Base-by-base conservation (phyloP, 169 alveolate species). In the Plasmodium cynomolgi region DNA sequence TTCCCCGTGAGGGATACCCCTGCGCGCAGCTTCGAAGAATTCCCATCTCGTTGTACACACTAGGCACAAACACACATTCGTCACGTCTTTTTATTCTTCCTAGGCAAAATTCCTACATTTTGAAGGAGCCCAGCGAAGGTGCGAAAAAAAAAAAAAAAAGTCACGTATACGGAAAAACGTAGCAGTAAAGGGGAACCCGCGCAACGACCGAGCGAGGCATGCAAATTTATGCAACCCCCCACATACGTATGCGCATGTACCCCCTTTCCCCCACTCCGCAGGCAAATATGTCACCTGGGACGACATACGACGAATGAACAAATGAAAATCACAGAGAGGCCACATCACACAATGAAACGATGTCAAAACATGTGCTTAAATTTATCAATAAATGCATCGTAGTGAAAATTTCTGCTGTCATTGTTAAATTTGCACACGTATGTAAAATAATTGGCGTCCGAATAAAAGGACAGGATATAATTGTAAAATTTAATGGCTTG, bases 321-420 rank as follows among this genome's bases (percentile, higher is more conserved):
- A 54, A 44, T 85, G 81, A 77, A 56, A 81, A 23, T 31, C 31
- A 81, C 7, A 34, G 62, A 56, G 1, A 72, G 7, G 62, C 47
- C 71, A 20, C 47, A 33, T n/a, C 73, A 39, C 7, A 71, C n/a
- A 83, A 2, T 41, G 31, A 26, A 37, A 39, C n/a, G n/a, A n/a
- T 13, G 20, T 85, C 80, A 85, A 85, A 75, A 85, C 11, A 85
- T 26, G n/a, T 85, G 80, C 81, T 85, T 74, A 37, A 85, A 85
- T 75, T 85, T 85, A 9, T 50, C 44, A 41, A 85, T 75, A 75
- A 85, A 85, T 0, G 9, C 13, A n/a, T 85, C 72, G 62, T 85
- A 85, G 72, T 77, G 80, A 85, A 85, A 85, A 85, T 85, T 85
- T 75, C 93, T 85, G 44, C 93, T 85, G 80, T 85, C 93, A 34